phyloP scores from a whole-genome alignment of 495 filamentous ascomycete species.

The Melanomma pulvis-pyrius region DNA sequence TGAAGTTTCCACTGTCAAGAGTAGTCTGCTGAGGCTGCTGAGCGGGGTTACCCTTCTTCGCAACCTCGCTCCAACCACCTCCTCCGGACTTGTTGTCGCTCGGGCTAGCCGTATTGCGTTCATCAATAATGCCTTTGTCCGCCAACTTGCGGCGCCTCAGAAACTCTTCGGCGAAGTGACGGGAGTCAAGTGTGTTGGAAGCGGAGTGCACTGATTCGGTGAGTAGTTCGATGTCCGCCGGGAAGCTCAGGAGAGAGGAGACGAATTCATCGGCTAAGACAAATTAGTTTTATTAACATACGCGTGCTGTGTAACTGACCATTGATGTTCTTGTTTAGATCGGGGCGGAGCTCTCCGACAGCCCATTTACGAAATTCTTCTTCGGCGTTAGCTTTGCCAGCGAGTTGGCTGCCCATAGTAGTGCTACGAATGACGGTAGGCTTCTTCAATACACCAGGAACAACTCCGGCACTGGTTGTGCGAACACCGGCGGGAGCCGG shows the following conservation, averaged over 20 bases:
- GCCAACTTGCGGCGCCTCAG: constrained; percentile 88
- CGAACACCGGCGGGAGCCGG: constrained; percentile 57
- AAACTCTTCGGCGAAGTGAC: constrained; percentile 93
- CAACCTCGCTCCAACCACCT: constrained; percentile 91
- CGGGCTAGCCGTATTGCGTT: constrained; percentile 40
- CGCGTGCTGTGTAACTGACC: constrained; percentile 45
- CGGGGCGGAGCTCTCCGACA: constrained; percentile 67
- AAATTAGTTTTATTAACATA: background rate
- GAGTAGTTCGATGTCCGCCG: constrained; percentile 76
- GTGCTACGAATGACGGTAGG: constrained; percentile 46
- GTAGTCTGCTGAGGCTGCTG: constrained; percentile 53
- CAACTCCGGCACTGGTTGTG: constrained; percentile 43
- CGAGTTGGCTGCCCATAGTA: constrained; percentile 43
- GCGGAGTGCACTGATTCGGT: constrained; percentile 84
- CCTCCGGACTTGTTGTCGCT: constrained; percentile 52
- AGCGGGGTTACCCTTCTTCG: constrained; percentile 76
- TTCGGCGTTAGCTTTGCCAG: constrained; percentile 61
- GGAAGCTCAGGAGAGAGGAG: constrained; percentile 69
- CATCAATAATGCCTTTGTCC: constrained; percentile 79
- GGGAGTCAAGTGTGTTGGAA: constrained; percentile 83
- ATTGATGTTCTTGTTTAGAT: constrained; percentile 63
- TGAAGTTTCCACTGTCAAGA: constrained; percentile 61
- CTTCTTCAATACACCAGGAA: constrained; percentile 52
- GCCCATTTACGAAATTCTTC: constrained; percentile 97
- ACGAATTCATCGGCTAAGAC: constrained; percentile 74